Base-by-base conservation (phyloP, 2,329 filamentous ascomycete species). In the Amauroascus verrucosus region DNA sequence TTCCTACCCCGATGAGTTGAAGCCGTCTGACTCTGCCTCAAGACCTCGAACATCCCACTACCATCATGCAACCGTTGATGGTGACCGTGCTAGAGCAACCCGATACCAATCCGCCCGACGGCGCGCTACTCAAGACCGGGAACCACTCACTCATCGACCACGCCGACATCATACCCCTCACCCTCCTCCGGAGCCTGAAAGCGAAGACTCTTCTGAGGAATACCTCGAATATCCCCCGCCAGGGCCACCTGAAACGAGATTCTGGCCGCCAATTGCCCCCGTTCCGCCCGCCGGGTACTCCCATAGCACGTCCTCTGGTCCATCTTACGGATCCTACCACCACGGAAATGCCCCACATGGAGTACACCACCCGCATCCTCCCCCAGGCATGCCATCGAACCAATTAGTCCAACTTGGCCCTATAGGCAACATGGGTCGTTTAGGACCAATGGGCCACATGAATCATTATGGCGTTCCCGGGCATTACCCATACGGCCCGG, bases 151-250 rank as follows among this genome's bases (percentile, higher is more conserved):
- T 48, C 70, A 66, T 57, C 70, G 67, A 54, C 67, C 65, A 57
- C 72, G 64, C 58, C 72, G 63, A 63, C 71, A 68, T 59, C 73
- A 69, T 69, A 72, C 35, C 18, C 51, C 54, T 7, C 51, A 66
- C 55, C 49, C 48, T 13, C 24, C 24, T 14, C 77, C 78, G 59
- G 72, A 73, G 58, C 73, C 80, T 53, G 79, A 80, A 72, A 85
- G 77, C 66, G 75, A 79, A 30, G 54, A 85, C 65, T 78, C 78
- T 33, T 75, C 75, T 18, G 81, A 86, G 22, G 81, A 86, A n/a
- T 83, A 77, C 64, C 33, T 48, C 33, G 58, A 67, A 62, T 73
- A 76, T 72, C 69, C 68, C 56, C 68, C 68, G 56, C 69, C 63
- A 47, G 59, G 61, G 14, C 62, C 65, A 48, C 65, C 63, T 22